phyloP scores from a whole-genome alignment of 768 basidiomycete species.

The Tylopilus sp. region DNA sequence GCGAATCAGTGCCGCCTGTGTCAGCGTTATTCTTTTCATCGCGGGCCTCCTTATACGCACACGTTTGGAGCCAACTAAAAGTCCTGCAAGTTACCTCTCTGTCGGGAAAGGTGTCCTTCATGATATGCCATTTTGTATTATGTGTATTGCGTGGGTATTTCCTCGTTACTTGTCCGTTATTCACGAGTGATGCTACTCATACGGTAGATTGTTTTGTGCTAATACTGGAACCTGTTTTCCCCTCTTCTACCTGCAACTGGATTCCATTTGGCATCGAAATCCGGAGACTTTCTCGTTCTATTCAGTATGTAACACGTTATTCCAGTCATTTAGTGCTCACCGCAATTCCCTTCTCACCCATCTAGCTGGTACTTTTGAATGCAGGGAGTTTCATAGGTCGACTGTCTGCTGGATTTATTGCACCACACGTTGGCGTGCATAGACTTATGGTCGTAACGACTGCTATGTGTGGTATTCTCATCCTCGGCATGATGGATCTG shows the following conservation, averaged over 20 bases:
- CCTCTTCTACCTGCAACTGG: conserved; percentile 55
- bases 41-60: conserved; percentile 36
- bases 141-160: conserved; percentile 20
- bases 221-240: conserved; percentile 46
- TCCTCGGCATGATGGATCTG: conserved; percentile 44
- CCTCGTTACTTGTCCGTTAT: background rate
- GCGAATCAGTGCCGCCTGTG: conserved; percentile 45
- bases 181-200: background rate
- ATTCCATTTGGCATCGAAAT: conserved; percentile 47
- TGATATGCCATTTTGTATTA: conserved; percentile 20
- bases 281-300: conserved; percentile 51
- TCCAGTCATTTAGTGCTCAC: background rate
- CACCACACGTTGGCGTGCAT: conserved; percentile 41
- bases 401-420: conserved; percentile 42
- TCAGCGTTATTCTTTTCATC: conserved; percentile 34
- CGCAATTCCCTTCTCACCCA: background rate
- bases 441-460: conserved; percentile 39
- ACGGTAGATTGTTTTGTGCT: conserved; percentile 21
- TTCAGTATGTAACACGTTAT: conserved; percentile 33
- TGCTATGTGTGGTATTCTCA: conserved; percentile 31
- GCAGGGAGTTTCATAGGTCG: conserved; percentile 50
- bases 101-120: conserved; percentile 14
- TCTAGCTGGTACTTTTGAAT: conserved; percentile 51
- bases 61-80: conserved; percentile 34
- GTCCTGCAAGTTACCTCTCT: conserved; percentile 8